These are phyloP conservation scores for Penicilliopsis zonata DNA, from an alignment of 495 filamentous ascomycete genomes.

Conservation along the genomic window DNA sequence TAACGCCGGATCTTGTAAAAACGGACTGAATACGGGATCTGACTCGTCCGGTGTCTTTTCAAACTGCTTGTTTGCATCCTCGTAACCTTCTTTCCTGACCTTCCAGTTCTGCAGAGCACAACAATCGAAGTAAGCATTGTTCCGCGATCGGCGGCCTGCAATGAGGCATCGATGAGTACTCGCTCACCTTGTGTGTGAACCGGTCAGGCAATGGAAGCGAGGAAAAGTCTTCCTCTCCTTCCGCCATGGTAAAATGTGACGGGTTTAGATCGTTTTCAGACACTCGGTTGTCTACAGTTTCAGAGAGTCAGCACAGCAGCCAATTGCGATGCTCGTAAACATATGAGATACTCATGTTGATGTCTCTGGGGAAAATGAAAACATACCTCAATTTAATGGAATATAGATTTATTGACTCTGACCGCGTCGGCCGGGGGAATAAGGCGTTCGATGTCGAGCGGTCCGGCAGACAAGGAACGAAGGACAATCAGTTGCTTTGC, in stretches of 20 bases:
- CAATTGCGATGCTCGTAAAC: too few relatives aligned
- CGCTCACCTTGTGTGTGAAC: slow-evolving; percentile 73
- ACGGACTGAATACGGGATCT: slow-evolving; percentile 73
- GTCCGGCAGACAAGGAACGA: too few relatives aligned
- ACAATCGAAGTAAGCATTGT: neutral
- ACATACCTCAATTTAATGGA: too few relatives aligned
- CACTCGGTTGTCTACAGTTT: too few relatives aligned
- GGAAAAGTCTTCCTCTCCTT: slow-evolving; percentile 71
- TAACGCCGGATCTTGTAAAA: slow-evolving; percentile 69
- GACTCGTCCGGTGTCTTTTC: slow-evolving; percentile 77
- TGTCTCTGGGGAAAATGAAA: too few relatives aligned
- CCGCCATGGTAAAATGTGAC: slow-evolving; percentile 27
- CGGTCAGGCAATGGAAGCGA: slow-evolving; percentile 69
- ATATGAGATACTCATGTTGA: too few relatives aligned
- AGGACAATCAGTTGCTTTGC: too few relatives aligned
- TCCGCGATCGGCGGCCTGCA: neutral
- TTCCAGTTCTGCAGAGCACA: slow-evolving; percentile 69
- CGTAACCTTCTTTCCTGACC: slow-evolving; percentile 89
- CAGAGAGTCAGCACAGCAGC: too few relatives aligned
- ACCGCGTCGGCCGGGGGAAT: too few relatives aligned
- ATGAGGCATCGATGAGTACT: neutral
- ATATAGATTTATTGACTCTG: too few relatives aligned
- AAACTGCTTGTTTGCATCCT: slow-evolving; percentile 80
- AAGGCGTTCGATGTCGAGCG: too few relatives aligned
- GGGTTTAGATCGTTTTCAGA: too few relatives aligned